These are phyloP conservation scores for Nannochloropsis oceanica DNA, from an alignment of 108 stramenopile species.

Conservation along the genomic window DNA sequence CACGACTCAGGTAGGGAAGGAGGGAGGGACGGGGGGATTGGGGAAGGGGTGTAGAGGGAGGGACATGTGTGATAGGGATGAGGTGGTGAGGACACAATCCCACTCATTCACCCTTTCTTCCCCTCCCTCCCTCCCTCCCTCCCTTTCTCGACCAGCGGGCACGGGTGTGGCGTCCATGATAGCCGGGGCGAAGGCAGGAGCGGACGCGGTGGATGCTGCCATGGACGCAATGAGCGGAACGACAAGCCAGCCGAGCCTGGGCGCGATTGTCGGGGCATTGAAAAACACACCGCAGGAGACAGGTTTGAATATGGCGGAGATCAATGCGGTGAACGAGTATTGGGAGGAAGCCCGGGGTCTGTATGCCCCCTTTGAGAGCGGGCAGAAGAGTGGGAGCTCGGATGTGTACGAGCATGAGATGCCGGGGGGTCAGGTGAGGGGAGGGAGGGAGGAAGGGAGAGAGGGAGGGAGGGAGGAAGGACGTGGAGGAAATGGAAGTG, in stretches of 20 bases:
- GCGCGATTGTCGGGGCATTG: constrained; percentile 71
- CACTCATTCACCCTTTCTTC: no score
- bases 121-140: no score
- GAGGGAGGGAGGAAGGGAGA: background rate
- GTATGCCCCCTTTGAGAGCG: constrained; percentile 88
- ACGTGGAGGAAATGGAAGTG: background rate
- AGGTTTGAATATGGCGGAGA: constrained; percentile 50
- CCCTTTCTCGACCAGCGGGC: no score
- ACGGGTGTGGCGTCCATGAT: constrained; percentile 91
- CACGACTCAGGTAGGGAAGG: no score
- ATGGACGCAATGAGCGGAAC: constrained; percentile 83
- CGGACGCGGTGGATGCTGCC: constrained; percentile 85
- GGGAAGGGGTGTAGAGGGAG: no score
- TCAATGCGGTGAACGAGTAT: constrained; percentile 66
- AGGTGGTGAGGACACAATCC: no score
- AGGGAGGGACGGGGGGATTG: no score
- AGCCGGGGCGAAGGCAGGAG: constrained; percentile 72
- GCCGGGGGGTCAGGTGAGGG: constrained; percentile 51
- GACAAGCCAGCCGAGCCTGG: constrained; percentile 82
- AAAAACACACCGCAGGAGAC: constrained; percentile 61
- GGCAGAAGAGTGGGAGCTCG: constrained; percentile 76
- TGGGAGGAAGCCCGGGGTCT: constrained; percentile 80
- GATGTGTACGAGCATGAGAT: constrained; percentile 94
- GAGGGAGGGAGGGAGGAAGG: background rate
- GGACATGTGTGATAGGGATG: no score